Evolutionary conservation across 2,329 filamentous ascomycete species (phyloP).

Genomic region (Diaporthe velutina): DNA sequence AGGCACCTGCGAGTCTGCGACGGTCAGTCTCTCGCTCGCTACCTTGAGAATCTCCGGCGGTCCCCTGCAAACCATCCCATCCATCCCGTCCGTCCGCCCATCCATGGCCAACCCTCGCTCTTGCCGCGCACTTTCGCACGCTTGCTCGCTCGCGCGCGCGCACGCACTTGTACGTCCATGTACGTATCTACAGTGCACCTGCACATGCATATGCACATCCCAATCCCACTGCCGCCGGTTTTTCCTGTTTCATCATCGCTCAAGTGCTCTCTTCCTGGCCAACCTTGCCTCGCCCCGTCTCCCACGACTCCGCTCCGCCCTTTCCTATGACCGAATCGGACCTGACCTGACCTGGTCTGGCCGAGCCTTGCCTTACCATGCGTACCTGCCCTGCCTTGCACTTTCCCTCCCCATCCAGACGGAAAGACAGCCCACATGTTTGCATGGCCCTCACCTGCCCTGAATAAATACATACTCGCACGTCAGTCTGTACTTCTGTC

Average conservation of each 20-base stretch:
- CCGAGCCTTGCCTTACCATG: background rate
- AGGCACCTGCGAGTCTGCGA: background rate
- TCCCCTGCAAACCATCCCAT: slow-evolving; percentile 15
- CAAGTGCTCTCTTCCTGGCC: slow-evolving; percentile 1
- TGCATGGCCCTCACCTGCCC: background rate
- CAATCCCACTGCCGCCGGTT: slow-evolving; percentile 3
- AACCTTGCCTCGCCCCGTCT: slow-evolving; percentile 1
- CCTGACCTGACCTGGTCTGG: background rate
- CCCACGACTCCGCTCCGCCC: slow-evolving; percentile 19
- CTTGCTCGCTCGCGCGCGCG: background rate
- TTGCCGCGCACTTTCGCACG: background rate
- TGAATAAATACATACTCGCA: slow-evolving; percentile 19
- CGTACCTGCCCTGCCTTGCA: too few relatives aligned
- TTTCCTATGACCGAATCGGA: slow-evolving; percentile 1
- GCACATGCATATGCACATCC: background rate
- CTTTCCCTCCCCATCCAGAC: background rate
- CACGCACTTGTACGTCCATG: slow-evolving; percentile 10
- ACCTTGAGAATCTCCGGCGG: background rate
- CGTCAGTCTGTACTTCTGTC: slow-evolving; percentile 2
- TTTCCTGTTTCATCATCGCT: slow-evolving; percentile 21
- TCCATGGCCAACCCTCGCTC: background rate
- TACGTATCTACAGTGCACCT: background rate
- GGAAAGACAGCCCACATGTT: background rate
- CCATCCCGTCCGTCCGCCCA: background rate
- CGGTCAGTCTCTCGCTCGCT: slow-evolving; percentile 3